phyloP scores from a whole-genome alignment of 1,284 basidiomycete species.

The Pascua sp. region DNA sequence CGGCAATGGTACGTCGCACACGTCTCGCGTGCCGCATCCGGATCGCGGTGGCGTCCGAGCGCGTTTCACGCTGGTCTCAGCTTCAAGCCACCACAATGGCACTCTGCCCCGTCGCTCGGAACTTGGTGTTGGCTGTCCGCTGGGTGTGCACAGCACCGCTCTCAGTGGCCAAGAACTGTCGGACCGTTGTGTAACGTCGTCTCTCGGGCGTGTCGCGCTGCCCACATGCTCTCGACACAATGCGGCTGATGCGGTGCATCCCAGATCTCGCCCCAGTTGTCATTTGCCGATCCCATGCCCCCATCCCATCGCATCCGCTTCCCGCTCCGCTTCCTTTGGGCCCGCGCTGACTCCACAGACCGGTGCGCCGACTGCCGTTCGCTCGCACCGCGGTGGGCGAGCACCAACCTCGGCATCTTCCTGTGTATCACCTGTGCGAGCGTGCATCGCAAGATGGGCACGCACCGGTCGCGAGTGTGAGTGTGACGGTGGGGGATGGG shows the following conservation, averaged over 20 bases:
- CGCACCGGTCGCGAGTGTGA: conserved; percentile 47
- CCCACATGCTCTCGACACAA: too few species aligned
- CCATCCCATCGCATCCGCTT: background rate
- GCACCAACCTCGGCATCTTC: conserved; percentile 45
- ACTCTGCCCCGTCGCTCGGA: too few species aligned
- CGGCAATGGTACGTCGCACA: conserved; percentile 40
- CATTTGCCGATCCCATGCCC: background rate
- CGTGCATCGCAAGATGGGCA: conserved; percentile 47
- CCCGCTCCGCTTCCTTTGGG: background rate
- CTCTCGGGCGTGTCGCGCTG: too few species aligned
- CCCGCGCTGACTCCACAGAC: conserved; percentile 20
- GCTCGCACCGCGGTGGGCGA: conserved; percentile 45
- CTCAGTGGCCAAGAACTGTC: too few species aligned
- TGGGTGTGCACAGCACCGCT: too few species aligned
- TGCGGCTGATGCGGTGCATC: too few species aligned
- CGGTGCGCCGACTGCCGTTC: conserved; percentile 47
- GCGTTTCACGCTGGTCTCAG: background rate
- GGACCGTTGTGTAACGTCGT: too few species aligned
- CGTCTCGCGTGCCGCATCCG: background rate
- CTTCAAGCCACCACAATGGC: background rate
- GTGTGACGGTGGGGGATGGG: conserved; percentile 7
- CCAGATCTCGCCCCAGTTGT: background rate
- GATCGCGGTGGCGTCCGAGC: background rate
- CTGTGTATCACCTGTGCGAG: conserved; percentile 43
- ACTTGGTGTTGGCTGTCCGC: too few species aligned